A percentile compares a stretch with the other conserved stretches of the same genome.
Conservation (phyloP, 1,284 basidiomycete species). For the Rhodotorula sp. region DNA sequence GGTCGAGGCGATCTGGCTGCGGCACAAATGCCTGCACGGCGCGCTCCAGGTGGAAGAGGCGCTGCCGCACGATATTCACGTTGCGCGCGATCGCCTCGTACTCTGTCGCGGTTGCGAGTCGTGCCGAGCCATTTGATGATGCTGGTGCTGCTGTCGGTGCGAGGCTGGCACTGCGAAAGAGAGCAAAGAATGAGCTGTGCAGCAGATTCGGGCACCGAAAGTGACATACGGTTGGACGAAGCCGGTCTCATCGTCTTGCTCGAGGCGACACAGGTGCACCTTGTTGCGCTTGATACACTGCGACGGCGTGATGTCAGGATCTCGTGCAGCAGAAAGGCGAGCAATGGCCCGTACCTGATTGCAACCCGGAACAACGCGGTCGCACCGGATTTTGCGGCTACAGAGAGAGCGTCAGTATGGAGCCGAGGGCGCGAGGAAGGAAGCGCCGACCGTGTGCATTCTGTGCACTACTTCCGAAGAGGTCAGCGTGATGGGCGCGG, state of each 20-base stretch:
- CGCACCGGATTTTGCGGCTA: slow-evolving; percentile 38
- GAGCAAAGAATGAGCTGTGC: background rate
- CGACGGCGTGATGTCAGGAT: background rate
- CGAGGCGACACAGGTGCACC: slow-evolving; percentile 14
- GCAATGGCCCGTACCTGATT: background rate
- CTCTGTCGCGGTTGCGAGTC: slow-evolving; percentile 21
- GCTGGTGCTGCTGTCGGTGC: background rate
- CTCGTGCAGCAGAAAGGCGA: no score
- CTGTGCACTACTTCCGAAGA: slow-evolving; percentile 23
- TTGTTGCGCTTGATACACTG: slow-evolving; percentile 37
- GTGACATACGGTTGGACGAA: background rate
- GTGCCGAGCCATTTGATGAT: background rate
- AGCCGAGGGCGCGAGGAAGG: no score
- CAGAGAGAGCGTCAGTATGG: no score
- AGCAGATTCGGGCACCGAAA: background rate
- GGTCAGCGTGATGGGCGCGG: background rate
- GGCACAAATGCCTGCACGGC: slow-evolving; percentile 29
- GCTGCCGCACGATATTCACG: slow-evolving; percentile 27
- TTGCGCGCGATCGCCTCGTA: slow-evolving; percentile 28
- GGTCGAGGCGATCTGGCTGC: slow-evolving; percentile 10
- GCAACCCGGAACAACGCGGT: slow-evolving; percentile 25
- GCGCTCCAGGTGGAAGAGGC: slow-evolving; percentile 31
- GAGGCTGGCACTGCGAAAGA: background rate
- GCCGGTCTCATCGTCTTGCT: slow-evolving; percentile 7
- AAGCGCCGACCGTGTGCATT: slow-evolving; percentile 22